These are phyloP conservation scores for Holtermannia corniformis DNA, from an alignment of 768 basidiomycete species.

Conservation along the genomic window DNA sequence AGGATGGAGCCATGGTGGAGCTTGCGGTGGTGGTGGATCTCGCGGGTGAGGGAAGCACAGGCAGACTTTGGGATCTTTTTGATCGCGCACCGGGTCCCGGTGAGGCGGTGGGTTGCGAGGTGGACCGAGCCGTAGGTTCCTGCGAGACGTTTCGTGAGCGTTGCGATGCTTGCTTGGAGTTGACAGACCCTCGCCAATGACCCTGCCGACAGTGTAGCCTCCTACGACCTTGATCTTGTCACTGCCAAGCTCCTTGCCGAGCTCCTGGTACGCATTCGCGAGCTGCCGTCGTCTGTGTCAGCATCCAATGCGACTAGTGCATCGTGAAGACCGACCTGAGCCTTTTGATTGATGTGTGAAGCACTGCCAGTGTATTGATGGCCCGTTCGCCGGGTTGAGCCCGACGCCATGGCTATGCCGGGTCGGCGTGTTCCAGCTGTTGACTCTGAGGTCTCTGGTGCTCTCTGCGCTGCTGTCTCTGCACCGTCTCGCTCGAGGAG, in stretches of 20 bases:
- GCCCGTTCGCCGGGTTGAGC: not conserved
- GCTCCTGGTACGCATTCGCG: slow-evolving; percentile 90
- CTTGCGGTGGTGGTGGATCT: slow-evolving; percentile 96
- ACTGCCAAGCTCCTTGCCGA: slow-evolving; percentile 90
- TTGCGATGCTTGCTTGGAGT: not conserved
- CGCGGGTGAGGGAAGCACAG: slow-evolving; percentile 78
- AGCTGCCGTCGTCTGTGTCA: slow-evolving; percentile 56
- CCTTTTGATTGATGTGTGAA: not conserved
- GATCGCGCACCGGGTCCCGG: slow-evolving; percentile 83
- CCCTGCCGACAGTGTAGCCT: slow-evolving; percentile 85
- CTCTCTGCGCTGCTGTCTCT: too few relatives aligned
- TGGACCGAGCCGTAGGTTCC: slow-evolving; percentile 94
- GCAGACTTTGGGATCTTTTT: slow-evolving; percentile 95
- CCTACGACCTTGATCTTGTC: slow-evolving; percentile 83
- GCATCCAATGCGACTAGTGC: not conserved
- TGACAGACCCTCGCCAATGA: slow-evolving; percentile 81
- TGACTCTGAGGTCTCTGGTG: too few relatives aligned
- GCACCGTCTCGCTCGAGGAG: too few relatives aligned
- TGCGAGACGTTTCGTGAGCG: slow-evolving; percentile 36
- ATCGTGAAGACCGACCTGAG: not conserved
- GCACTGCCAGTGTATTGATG: not conserved
- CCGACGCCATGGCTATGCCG: too few relatives aligned
- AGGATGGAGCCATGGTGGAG: slow-evolving; percentile 93
- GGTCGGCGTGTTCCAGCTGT: too few relatives aligned
- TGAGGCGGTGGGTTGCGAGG: slow-evolving; percentile 85